phyloP scores from a whole-genome alignment of 306 rosid species.

The Adenanthera pavonina region DNA sequence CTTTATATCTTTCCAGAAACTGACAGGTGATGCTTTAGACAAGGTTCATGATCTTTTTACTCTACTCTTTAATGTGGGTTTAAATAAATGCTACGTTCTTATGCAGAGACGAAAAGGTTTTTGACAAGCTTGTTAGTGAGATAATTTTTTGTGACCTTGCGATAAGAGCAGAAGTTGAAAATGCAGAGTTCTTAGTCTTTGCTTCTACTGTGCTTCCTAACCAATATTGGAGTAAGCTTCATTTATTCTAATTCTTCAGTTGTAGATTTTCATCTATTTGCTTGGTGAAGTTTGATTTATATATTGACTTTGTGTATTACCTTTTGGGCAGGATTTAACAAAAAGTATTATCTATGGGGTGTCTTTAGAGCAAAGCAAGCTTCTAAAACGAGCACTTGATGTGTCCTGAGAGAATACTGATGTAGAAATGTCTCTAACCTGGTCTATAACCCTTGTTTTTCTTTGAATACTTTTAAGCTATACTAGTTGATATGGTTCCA shows the following conservation, averaged over 20 bases:
- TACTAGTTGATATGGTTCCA: background rate
- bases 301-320: conserved; percentile 1
- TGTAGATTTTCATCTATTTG: conserved; percentile 12
- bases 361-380: conserved; percentile 61
- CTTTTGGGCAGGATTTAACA: conserved; percentile 65
- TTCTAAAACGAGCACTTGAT: conserved; percentile 10
- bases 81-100: background rate
- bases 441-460: conserved; percentile 26
- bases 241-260: conserved; percentile 20
- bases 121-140: conserved; percentile 53
- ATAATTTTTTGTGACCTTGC: conserved; percentile 58
- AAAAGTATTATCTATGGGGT: conserved; percentile 81
- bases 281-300: conserved; percentile 23
- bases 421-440: conserved; percentile 32
- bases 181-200: conserved; percentile 73
- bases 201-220: conserved; percentile 62
- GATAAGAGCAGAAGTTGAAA: conserved; percentile 53
- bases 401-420: conserved; percentile 34
- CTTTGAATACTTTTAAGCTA: background rate
- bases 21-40: conserved; percentile 51
- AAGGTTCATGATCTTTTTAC: background rate
- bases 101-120: conserved; percentile 53
- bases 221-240: conserved; percentile 60
- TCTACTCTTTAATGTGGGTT: conserved; percentile 23
- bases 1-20: conserved; percentile 74